Percentiles rank a stretch among this genome's conserved stretches.
phyloP scores from a whole-genome alignment of 2,329 filamentous ascomycete genomes.

The Chrysoporthe austroafricana region DNA sequence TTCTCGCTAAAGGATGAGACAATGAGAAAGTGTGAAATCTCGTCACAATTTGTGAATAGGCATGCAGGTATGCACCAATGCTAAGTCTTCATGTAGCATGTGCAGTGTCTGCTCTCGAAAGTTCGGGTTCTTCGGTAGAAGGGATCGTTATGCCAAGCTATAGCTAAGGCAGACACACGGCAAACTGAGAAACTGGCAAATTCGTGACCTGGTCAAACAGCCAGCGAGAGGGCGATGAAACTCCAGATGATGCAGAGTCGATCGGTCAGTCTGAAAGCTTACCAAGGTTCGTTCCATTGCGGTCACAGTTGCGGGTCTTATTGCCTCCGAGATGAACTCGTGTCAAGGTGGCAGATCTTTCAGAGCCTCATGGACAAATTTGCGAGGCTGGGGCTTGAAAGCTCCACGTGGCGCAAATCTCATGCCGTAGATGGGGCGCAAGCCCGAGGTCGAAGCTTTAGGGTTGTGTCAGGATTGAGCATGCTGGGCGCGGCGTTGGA shows the following conservation, averaged over 20 bases:
- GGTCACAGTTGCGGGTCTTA: constrained; percentile 5
- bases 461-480: neutral
- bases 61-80: neutral
- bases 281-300: neutral
- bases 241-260: neutral
- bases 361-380: neutral
- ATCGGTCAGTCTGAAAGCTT: neutral
- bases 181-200: neutral
- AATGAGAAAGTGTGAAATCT: neutral
- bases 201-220: neutral
- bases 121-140: neutral
- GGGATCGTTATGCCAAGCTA: neutral
- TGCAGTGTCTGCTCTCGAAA: neutral
- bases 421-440: neutral
- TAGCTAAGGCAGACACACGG: neutral
- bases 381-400: neutral
- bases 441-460: neutral
- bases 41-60: neutral
- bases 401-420: neutral
- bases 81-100: neutral
- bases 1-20: neutral
- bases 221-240: constrained; percentile 4
- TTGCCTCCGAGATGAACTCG: neutral
- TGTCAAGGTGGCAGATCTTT: constrained; percentile 6
- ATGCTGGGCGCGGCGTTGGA: neutral